phyloP scores from a whole-genome alignment of 441 rosid species.

The Isatis lusitanica region DNA sequence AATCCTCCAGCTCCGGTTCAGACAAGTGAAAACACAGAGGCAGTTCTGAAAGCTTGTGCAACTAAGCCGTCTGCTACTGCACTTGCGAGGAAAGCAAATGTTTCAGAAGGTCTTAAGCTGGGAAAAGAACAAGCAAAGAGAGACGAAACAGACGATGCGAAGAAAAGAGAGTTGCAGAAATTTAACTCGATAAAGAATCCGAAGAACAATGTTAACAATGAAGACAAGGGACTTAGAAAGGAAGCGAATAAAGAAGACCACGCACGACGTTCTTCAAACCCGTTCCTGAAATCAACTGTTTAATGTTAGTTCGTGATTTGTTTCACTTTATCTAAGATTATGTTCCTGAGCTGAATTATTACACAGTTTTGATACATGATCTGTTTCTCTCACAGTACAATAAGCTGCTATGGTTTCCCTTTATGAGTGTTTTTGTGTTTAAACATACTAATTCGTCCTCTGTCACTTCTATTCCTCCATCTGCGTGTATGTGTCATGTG shows the following conservation, averaged over 20 bases:
- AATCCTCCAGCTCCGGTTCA: conserved; percentile 32
- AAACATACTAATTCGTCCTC: background rate
- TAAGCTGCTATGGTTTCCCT: background rate
- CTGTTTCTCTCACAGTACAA: background rate
- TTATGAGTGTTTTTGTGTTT: background rate
- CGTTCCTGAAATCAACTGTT: conserved; percentile 48
- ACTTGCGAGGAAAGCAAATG: conserved; percentile 41
- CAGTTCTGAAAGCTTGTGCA: conserved; percentile 31
- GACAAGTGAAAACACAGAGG: conserved; percentile 42
- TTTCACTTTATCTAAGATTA: conserved; percentile 9
- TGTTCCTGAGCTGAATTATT: conserved; percentile 2
- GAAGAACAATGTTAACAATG: conserved; percentile 24
- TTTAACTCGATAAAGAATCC: conserved; percentile 40
- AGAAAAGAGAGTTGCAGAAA: conserved; percentile 25
- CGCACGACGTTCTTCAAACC: conserved; percentile 49
- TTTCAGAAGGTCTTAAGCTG: conserved; percentile 31
- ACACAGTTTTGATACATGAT: background rate
- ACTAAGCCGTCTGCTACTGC: conserved; percentile 21
- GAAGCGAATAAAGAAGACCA: conserved; percentile 31
- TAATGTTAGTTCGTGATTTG: conserved; percentile 27
- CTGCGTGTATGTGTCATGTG: background rate
- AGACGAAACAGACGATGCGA: conserved; percentile 25
- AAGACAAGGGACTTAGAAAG: conserved; percentile 34
- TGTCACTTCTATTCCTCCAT: background rate
- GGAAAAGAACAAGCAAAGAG: conserved; percentile 34